These are phyloP conservation scores for Pyrus betulifolia DNA, from an alignment of 306 rosid species.

Conservation along the genomic window DNA sequence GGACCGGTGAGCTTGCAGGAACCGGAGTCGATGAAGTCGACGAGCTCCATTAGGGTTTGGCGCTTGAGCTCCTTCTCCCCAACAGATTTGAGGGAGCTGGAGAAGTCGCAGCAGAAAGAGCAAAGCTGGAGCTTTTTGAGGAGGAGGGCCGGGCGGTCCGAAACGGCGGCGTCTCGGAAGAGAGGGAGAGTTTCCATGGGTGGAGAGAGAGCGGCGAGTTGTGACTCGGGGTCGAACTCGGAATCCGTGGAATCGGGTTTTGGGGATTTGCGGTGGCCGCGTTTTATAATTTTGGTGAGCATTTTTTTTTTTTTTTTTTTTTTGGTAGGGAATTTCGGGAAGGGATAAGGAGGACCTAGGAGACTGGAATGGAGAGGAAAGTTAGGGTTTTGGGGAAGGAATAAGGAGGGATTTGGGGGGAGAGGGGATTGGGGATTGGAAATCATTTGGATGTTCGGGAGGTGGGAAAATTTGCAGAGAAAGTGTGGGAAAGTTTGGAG, in stretches of 20 bases:
- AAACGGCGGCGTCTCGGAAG: constrained; percentile 34
- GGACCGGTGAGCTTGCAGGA: constrained; percentile 30
- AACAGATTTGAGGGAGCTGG: constrained; percentile 20
- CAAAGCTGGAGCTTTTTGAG: constrained; percentile 51
- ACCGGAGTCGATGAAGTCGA: constrained; percentile 40
- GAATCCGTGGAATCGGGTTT: constrained; percentile 30
- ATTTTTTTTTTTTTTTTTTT: background rate
- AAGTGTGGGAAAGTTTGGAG: background rate
- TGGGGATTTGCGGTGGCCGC: constrained; percentile 40
- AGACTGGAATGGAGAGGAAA: background rate
- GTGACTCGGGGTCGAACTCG: constrained; percentile 12
- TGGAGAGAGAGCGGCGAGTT: constrained; percentile 8
- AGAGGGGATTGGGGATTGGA: background rate
- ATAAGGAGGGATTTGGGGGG: background rate
- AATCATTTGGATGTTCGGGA: constrained; percentile 21
- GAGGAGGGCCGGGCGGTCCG: constrained; percentile 34
- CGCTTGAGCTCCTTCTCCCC: constrained; percentile 57
- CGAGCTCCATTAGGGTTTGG: constrained; percentile 56
- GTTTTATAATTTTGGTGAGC: constrained; percentile 61
- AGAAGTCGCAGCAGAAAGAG: constrained; percentile 44
- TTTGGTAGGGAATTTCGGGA: background rate
- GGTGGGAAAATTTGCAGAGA: constrained; percentile 9
- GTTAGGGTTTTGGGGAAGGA: background rate
- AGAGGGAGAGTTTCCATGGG: constrained; percentile 44
- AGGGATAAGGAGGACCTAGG: background rate